Conservation (phyloP, 176 grass and related monocot species). For the Luzula sylvatica region DNA sequence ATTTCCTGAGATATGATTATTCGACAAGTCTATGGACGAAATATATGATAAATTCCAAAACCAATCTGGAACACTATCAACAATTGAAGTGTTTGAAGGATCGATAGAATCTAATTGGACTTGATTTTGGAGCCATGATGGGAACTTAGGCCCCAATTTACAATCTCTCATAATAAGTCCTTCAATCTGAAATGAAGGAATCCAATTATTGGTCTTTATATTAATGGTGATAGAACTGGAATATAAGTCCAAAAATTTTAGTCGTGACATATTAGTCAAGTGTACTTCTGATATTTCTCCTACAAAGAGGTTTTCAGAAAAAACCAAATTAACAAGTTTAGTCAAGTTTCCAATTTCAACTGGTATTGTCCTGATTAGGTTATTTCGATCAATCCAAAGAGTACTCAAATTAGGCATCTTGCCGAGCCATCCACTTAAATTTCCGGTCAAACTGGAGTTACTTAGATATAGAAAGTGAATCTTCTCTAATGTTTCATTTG, state of each 20-base stretch:
- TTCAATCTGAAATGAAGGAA: neutral
- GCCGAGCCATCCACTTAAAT: neutral
- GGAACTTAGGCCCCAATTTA: slow-evolving; percentile 10
- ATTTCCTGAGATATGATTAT: neutral
- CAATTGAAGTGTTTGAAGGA: neutral
- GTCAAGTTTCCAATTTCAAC: neutral
- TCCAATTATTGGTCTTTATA: neutral
- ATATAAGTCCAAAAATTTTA: neutral
- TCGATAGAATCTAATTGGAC: neutral
- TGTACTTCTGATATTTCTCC: neutral
- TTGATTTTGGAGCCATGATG: slow-evolving; percentile 13
- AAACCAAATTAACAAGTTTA: neutral
- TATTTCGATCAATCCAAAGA: neutral
- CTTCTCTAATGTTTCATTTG: neutral
- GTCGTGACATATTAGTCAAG: neutral
- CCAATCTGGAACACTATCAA: slow-evolving; percentile 10
- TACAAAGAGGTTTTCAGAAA: neutral
- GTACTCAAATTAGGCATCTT: neutral
- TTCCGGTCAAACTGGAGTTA: neutral
- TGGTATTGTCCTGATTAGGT: neutral
- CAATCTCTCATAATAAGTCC: neutral
- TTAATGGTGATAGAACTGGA: neutral
- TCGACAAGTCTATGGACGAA: neutral
- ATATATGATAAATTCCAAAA: neutral
- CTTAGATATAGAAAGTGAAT: neutral